Evolutionary conservation across 2,329 filamentous ascomycete genomes (phyloP).

Genomic region (Alternaria arborescens): DNA sequence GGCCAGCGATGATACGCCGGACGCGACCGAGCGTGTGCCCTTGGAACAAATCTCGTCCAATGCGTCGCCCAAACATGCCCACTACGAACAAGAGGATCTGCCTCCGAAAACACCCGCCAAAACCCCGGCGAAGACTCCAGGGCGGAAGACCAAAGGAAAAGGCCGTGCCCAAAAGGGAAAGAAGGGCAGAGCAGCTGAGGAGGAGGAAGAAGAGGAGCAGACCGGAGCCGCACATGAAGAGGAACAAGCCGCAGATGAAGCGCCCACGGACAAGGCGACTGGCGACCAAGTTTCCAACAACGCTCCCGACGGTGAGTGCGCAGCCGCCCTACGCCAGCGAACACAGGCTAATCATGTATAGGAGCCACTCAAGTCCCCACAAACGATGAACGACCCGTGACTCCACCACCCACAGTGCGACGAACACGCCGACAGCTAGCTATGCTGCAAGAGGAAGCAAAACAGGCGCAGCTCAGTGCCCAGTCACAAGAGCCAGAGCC

Average conservation of each 20-base stretch:
- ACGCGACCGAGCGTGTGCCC: slow-evolving; percentile 48
- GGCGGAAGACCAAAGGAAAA: slow-evolving; percentile 42
- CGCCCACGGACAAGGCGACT: slow-evolving; percentile 30
- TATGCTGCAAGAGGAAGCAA: slow-evolving; percentile 43
- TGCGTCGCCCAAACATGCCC: slow-evolving; percentile 28
- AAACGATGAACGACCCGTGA: slow-evolving; percentile 33
- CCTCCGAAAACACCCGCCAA: slow-evolving; percentile 42
- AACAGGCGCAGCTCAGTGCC: slow-evolving; percentile 30
- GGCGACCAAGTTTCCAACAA: slow-evolving; percentile 29
- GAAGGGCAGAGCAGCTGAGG: slow-evolving; percentile 26
- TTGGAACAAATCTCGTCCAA: slow-evolving; percentile 54
- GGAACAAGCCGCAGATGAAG: slow-evolving; percentile 29
- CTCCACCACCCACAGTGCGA: slow-evolving; percentile 39
- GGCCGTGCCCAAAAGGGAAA: slow-evolving; percentile 40
- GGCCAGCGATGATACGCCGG: slow-evolving; percentile 48
- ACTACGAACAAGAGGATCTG: slow-evolving; percentile 28
- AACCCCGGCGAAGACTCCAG: slow-evolving; percentile 43
- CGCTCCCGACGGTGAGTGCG: slow-evolving; percentile 29
- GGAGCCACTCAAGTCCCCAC: slow-evolving; percentile 30
- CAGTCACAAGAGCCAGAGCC: slow-evolving; percentile 18
- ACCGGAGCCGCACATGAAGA: slow-evolving; percentile 29
- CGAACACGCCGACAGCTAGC: slow-evolving; percentile 49
- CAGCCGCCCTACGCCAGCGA: background rate
- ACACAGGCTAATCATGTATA: slow-evolving; percentile 29
- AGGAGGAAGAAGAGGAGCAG: slow-evolving; percentile 28